Evolutionary conservation across 139 green algal genomes (phyloP).

Genomic region (Chlamydomonas sp.): DNA sequence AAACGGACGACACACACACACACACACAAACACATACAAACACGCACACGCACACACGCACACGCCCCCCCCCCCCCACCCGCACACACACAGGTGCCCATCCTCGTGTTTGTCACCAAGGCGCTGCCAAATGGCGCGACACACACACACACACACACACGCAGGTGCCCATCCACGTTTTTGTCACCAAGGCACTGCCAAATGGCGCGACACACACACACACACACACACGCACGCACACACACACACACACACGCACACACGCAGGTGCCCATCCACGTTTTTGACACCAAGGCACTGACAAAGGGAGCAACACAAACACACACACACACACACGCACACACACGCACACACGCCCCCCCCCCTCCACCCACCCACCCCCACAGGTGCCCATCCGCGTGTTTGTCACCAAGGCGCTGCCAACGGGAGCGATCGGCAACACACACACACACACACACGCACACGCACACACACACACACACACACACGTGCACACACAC

Average conservation of each 20-base stretch:
- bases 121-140: too few relatives aligned
- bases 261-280: background rate
- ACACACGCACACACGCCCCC: background rate
- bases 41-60: background rate
- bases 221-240: background rate
- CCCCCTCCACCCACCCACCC: background rate
- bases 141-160: too few relatives aligned
- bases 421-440: background rate
- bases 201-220: background rate
- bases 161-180: too few relatives aligned
- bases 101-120: too few relatives aligned
- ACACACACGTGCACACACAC: background rate
- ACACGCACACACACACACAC: background rate
- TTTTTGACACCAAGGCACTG: too few relatives aligned
- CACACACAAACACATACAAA: background rate
- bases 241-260: background rate
- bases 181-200: too few relatives aligned
- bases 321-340: background rate
- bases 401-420: constrained; percentile 5
- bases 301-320: too few relatives aligned
- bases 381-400: constrained; percentile 47
- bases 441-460: background rate
- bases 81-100: too few relatives aligned
- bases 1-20: background rate
- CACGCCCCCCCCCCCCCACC: background rate